Evolutionary conservation across 805 yeast species (phyloP), one percentile per base, ranked within the genome.

Genomic region (Candida cerambycidarum): DNA sequence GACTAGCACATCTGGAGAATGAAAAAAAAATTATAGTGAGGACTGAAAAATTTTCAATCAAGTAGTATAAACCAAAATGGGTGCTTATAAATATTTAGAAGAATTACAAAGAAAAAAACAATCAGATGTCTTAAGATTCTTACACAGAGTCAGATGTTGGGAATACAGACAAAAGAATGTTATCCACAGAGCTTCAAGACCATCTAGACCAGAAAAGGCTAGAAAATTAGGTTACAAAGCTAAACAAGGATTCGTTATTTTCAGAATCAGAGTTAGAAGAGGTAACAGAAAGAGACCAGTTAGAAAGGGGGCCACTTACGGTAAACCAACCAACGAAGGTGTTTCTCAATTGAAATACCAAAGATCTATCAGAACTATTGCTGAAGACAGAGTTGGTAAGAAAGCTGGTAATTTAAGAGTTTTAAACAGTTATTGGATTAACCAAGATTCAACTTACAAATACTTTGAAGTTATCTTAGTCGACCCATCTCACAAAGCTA

Each of bases 311-410:
- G 98, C 97, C 69, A 93, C 98, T 73, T 92, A 93, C 85, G 99
- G 99, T 88, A 93, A 93, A 87, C 99, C 99, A 85, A 93, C 99
- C 82, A 93, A 93, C 95, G 96, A 89, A 81, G 99, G 99, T 88
- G 93, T 93, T 62, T 83, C 82, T 82, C 97, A 93, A 77, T 87
- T 93, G 80, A 93, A 93, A 82, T 90, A 89, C 95, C 99, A 93
- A 82, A 89, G 92, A 79, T 85, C 97, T 55, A 80, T 89, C 76
- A 89, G 96, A 78, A 82, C 96, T 63, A 90, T 97, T 65, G 99
- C 99, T 67, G 99, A 93, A 82, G 99, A 93, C 83, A 88, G 98
- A 81, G 95, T 92, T 66, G 99, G 97, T 69, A 89, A 97, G 74
- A 89, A 93, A 74, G 95, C 96, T 75, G 83, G 96, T 67, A 93